Evolutionary conservation across 495 filamentous ascomycete species (phyloP).

Genomic region (Penicillium egyptiacum): DNA sequence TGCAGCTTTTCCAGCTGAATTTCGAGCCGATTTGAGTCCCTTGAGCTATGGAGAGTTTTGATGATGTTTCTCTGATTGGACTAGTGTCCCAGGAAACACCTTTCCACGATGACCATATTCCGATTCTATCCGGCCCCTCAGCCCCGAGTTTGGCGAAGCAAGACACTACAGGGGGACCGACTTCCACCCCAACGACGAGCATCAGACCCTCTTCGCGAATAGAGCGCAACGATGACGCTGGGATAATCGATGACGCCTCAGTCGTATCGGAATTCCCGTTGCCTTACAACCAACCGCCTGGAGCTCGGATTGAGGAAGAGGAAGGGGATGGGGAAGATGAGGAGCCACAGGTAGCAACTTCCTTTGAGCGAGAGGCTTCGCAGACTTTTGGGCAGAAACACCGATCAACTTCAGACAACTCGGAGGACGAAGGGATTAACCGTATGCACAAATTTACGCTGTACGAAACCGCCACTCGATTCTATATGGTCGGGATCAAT

Average conservation of each 20-base stretch:
- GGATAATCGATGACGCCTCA: conserved; percentile 19
- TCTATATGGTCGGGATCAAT: conserved; percentile 91
- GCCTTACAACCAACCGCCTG: conserved; percentile 28
- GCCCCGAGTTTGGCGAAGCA: conserved; percentile 13
- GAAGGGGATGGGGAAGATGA: conserved; percentile 41
- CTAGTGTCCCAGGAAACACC: conserved; percentile 20
- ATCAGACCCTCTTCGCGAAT: background rate
- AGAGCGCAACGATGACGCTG: conserved; percentile 11
- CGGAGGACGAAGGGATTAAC: conserved; percentile 67
- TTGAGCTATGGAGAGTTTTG: conserved; percentile 40
- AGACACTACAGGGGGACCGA: conserved; percentile 12
- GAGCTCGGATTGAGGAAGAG: conserved; percentile 29
- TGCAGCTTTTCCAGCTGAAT: background rate
- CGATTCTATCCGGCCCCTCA: conserved; percentile 11
- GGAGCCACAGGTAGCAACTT: conserved; percentile 44
- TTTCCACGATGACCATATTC: conserved; percentile 21
- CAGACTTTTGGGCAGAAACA: conserved; percentile 41
- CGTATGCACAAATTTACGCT: conserved; percentile 95
- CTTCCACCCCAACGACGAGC: conserved; percentile 4
- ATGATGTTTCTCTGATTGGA: conserved; percentile 34
- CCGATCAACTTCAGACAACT: conserved; percentile 55
- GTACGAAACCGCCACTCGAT: conserved; percentile 89
- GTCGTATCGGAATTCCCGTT: conserved; percentile 25
- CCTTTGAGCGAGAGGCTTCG: conserved; percentile 45
- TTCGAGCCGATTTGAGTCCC: background rate